Base-by-base conservation (phyloP, 306 rosid species). In the Spatholobus suberectus region DNA sequence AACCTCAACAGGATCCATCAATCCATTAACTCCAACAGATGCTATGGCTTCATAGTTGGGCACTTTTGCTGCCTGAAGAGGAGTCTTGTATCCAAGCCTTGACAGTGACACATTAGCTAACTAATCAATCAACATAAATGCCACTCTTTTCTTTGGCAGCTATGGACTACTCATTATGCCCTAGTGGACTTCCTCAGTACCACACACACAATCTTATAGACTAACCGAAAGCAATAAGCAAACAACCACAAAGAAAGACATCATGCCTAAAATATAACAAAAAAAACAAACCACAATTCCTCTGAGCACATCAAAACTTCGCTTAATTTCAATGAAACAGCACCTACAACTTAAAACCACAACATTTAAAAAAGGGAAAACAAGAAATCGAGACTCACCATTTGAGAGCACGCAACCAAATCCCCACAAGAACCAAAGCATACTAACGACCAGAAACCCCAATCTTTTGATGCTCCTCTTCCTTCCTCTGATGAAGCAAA, bases 1-100 rank as follows among this genome's bases (percentile, higher is more conserved):
- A 78, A 92, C 98, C 88, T 96, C 98, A 43, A 96, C 99, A 57
- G 97, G 98, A 84, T 96, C 99, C 99, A 96, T 94, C 23, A 96
- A 82, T 75, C 98, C 99, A 75, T 91, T 96, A 76, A 94, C 89
- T 68, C 97, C 98, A 70, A 97, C 95, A 3, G 99, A 92, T 24
- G 99, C 94, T 61, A 96, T 87, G 57, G 89, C 92, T 83, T 96
- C 99, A 88, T 94, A 89, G 88, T 90, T 81, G 26, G 96, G 94
- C 7, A 91, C 44, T 83, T 89, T 88, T 43, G 97, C 99, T 27
- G 88, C 97, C 87, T 96, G 91, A 61, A 96, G 94, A 83, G 99
- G 98, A 83, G 97, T 96, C 88, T 82, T 92, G 62, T 85, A 81
- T 57, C 94, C 98, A 5, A 96, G 70, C 82, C 74, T 96, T 44